Base-by-base conservation (phyloP, 805 yeast genomes). In the Myxozyma melibiosi region DNA sequence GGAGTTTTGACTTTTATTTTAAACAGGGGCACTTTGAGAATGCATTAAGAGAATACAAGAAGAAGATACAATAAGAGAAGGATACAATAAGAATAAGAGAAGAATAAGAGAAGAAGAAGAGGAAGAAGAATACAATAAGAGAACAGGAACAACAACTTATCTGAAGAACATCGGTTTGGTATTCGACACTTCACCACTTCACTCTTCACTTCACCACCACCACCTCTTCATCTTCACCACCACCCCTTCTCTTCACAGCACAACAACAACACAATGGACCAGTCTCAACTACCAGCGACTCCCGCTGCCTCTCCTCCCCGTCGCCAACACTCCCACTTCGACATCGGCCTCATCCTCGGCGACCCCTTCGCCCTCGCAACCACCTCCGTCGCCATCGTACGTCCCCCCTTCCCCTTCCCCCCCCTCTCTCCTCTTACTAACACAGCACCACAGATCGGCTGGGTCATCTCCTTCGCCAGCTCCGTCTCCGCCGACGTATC, bases 351-450 rank as follows among this genome's bases (percentile, higher is more conserved):
- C 27, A 75, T 88, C 58, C 70, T 84, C 22, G 84, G 89, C 30
- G 96, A 91, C 70, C 96, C 97, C 2, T 91, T 91, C 70, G 96
- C 96, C 48, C 77, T 90, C 34, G 80, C 94, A 16, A 86, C 97
- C 4, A 76, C 88, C 37, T 82, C 90, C 0, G 82, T 91, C 51
- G 86, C 90, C 0, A 62, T 79, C 2, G 68, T 67, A 53, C 5
- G 70, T 50, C 22, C 4, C 16, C 9, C 22, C 43, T 6, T 22
- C 8, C 4, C 7, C 22, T 27, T 31, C 30, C 13, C 9, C 28
- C n/a, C 2, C 22, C 1, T 2, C 9, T 33, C 9, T 4, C 20
- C 8, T 25, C 16, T 16, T 9, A 4, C 24, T 45, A 8, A 37
- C 44, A 18, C 25, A 27, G 31, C 8, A 22, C 5, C 34, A 4